Percentiles rank a stretch among this genome's conserved stretches.
Evolutionary conservation across 2,329 filamentous ascomycete genomes (phyloP).

Genomic region (Rhinocladiella similis): DNA sequence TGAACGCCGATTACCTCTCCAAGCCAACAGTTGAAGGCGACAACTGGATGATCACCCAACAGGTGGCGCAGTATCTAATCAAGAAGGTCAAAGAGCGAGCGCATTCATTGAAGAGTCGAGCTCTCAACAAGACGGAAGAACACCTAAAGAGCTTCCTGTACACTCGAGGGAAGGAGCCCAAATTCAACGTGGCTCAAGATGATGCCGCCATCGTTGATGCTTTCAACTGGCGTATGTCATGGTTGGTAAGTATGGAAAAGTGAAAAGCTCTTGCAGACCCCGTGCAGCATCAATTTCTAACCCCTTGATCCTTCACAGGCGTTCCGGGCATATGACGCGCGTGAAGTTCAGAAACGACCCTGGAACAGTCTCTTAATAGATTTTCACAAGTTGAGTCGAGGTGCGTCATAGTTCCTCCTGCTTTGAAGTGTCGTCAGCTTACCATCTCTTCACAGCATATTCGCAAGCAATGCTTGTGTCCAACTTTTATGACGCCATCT

Average conservation of each 20-base stretch:
- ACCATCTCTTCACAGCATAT: slow-evolving; percentile 46
- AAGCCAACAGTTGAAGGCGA: slow-evolving; percentile 72
- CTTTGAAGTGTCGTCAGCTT: neutral
- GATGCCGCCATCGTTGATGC: slow-evolving; percentile 70
- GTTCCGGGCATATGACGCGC: slow-evolving; percentile 71
- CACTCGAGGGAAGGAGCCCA: slow-evolving; percentile 65
- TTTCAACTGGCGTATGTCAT: slow-evolving; percentile 72
- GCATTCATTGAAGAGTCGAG: slow-evolving; percentile 16
- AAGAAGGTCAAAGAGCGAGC: slow-evolving; percentile 65
- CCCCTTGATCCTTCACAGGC: slow-evolving; percentile 31
- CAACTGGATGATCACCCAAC: slow-evolving; percentile 79
- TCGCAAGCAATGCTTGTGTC: slow-evolving; percentile 76
- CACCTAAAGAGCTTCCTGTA: slow-evolving; percentile 62
- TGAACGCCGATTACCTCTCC: slow-evolving; percentile 73
- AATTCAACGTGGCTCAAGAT: slow-evolving; percentile 67
- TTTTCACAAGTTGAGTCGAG: slow-evolving; percentile 73
- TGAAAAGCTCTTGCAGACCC: neutral
- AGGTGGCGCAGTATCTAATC: slow-evolving; percentile 52
- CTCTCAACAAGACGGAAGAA: slow-evolving; percentile 39
- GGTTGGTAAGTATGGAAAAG: slow-evolving; percentile 47
- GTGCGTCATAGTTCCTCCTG: slow-evolving; percentile 31
- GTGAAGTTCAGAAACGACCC: slow-evolving; percentile 70
- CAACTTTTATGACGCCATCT: slow-evolving; percentile 71
- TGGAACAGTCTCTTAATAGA: slow-evolving; percentile 80
- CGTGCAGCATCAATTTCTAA: neutral